Percentiles rank a stretch among this genome's conserved stretches.
phyloP scores from a whole-genome alignment of 2,329 filamentous ascomycete species.

The Fusarium longipes region DNA sequence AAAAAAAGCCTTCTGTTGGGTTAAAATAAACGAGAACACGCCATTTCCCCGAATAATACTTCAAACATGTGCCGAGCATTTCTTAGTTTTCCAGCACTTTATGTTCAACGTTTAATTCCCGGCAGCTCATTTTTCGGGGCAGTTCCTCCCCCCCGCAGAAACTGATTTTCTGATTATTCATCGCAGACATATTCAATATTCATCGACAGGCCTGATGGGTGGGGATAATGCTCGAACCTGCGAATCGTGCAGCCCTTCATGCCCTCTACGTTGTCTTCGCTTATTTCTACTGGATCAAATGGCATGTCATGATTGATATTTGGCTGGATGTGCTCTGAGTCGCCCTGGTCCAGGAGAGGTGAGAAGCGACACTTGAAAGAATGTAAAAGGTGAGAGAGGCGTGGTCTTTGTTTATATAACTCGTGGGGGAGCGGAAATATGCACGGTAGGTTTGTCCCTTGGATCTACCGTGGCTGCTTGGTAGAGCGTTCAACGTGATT shows the following conservation, averaged over 20 bases:
- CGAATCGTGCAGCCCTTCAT: slow-evolving; percentile 1
- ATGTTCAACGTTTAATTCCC: slow-evolving; percentile 19
- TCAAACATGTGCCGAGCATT: not conserved
- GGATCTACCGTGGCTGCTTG: slow-evolving; percentile 11
- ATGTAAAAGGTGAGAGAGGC: not conserved
- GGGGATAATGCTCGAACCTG: slow-evolving; percentile 15
- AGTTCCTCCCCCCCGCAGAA: slow-evolving; percentile 12
- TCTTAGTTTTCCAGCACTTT: not conserved
- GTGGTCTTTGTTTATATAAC: slow-evolving; percentile 16
- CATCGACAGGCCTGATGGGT: slow-evolving; percentile 18
- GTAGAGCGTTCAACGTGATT: slow-evolving; percentile 1
- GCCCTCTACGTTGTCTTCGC: not conserved
- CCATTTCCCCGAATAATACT: slow-evolving; percentile 10
- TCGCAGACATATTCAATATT: slow-evolving; percentile 48
- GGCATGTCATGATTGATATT: slow-evolving; percentile 6
- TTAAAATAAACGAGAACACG: slow-evolving; percentile 18
- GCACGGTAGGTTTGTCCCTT: not conserved
- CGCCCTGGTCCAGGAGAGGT: slow-evolving; percentile 16
- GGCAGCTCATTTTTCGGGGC: slow-evolving; percentile 1
- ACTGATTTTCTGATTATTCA: slow-evolving; percentile 48
- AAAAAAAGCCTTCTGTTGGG: not conserved
- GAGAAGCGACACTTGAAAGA: not conserved
- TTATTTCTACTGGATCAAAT: slow-evolving; percentile 1
- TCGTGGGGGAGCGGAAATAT: not conserved
- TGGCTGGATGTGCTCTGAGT: slow-evolving; percentile 8